A percentile compares a stretch with the other conserved stretches of the same genome.
Evolutionary conservation across 495 filamentous ascomycete genomes (phyloP).

Genomic region (Penicillium malachiteum): DNA sequence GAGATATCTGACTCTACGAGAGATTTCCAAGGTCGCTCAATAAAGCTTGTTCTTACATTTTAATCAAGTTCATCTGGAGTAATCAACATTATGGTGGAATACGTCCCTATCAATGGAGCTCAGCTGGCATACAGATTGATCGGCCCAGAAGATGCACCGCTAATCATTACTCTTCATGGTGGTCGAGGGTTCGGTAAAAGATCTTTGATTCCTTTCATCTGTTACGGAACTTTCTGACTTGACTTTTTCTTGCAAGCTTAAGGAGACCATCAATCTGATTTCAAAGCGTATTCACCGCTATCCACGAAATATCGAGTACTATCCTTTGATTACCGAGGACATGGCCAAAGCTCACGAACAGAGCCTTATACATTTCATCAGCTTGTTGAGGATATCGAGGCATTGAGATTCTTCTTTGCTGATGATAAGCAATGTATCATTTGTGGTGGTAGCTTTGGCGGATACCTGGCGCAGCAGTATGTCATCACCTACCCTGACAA

Average conservation of each 20-base stretch:
- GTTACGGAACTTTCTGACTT: not conserved
- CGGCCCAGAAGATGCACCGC: conserved; percentile 6
- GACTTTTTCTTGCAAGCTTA: not conserved
- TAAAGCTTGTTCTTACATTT: not conserved
- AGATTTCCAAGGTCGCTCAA: too few relatives aligned
- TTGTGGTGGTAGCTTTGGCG: conserved; percentile 8
- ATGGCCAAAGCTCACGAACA: conserved; percentile 11
- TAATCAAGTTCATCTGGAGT: not conserved
- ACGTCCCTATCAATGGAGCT: conserved; percentile 1
- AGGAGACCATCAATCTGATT: conserved; percentile 9
- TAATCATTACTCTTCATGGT: conserved; percentile 9
- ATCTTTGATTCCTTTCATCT: not conserved
- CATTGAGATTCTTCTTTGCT: not conserved
- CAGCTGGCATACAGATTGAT: conserved; percentile 1
- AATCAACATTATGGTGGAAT: not conserved
- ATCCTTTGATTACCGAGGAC: conserved; percentile 8
- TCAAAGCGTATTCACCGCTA: conserved; percentile 8
- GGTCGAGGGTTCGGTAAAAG: conserved; percentile 5
- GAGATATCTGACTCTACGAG: too few relatives aligned
- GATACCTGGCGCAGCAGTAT: conserved; percentile 9
- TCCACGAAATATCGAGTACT: conserved; percentile 3
- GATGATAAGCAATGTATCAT: not conserved
- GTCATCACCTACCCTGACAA: conserved; percentile 5
- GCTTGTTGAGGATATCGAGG: conserved; percentile 5
- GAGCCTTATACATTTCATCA: conserved; percentile 8